Percentiles rank a stretch among this genome's conserved stretches.
Evolutionary conservation across 352 stramenopile genomes (phyloP).

Genomic region (Globisporangium yorkense): DNA sequence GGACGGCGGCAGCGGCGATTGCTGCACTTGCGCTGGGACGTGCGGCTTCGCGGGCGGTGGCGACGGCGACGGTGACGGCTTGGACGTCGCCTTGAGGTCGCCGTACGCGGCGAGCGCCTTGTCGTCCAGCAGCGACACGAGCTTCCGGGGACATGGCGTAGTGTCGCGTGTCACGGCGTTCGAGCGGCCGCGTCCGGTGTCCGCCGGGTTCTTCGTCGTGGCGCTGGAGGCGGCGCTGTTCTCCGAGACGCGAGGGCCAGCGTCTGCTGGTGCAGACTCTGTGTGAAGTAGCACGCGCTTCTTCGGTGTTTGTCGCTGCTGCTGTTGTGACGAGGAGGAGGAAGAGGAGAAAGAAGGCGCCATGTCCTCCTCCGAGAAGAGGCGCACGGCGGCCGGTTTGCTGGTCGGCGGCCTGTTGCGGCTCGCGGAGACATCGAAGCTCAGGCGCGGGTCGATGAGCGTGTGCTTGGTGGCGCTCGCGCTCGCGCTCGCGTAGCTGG

Average conservation of each 20-base stretch:
- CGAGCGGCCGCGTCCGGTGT: conserved; percentile 1
- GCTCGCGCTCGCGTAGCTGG: neutral
- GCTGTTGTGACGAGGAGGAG: conserved; percentile 2
- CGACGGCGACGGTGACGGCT: neutral
- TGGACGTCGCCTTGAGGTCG: neutral
- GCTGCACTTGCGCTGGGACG: neutral
- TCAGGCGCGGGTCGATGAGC: conserved; percentile 14
- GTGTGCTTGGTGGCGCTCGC: conserved; percentile 4
- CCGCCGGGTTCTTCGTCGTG: neutral
- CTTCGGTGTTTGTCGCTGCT: conserved; percentile 5
- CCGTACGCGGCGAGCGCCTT: conserved; percentile 9
- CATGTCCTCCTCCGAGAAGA: conserved; percentile 18
- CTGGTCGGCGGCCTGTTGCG: neutral
- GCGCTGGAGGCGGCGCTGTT: conserved; percentile 10
- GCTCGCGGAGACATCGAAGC: conserved; percentile 1
- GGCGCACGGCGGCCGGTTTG: neutral
- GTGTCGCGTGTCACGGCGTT: conserved; percentile 10
- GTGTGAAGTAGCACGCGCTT: conserved; percentile 3
- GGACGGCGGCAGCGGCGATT: conserved; percentile 1
- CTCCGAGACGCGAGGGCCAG: neutral
- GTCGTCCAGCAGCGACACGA: conserved; percentile 28
- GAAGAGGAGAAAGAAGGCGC: neutral
- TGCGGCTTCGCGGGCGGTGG: neutral
- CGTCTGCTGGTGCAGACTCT: conserved; percentile 1
- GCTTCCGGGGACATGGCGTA: conserved; percentile 9